Base-by-base conservation (phyloP, 805 yeast species). In the Sungouiozyma intestinalis region DNA sequence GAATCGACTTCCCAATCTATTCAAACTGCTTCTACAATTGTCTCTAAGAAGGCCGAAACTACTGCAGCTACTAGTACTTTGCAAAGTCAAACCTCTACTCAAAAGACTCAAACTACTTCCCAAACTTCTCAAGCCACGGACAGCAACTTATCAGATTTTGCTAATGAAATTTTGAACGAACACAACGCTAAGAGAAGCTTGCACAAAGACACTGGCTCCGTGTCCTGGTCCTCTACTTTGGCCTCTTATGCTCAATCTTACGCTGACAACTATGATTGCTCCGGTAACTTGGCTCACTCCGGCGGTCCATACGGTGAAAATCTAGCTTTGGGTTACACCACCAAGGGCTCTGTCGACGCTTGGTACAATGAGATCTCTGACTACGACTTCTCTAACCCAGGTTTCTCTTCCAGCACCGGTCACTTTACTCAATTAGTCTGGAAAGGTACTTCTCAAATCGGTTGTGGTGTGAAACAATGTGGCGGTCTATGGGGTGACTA, bases 341-440 rank as follows among this genome's bases (percentile, higher is more conserved):
- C 61, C 16, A 40, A 46, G 15, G 57, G 56, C 36, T 73, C 73
- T 16, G 82, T 81, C 33, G 80, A 79, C 46, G 77, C 81, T 35
- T 83, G 92, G 92, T 82, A 82, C 63, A 60, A 67, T 45, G 90
- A 83, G 65, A 81, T 79, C 49, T 43, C 53, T 8, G 45, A 57
- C 41, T 83, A 81, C 63, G 64, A 74, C 60, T 81, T 61, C 64
- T 40, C 76, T 79, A 21, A 59, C 58, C 40, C 58, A 58, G 45
- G 79, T 74, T 43, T 67, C 63, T 50, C 69, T 69, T 42, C 67
- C 63, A 42, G 49, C 46, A 33, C 49, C 15, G 85, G 85, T 43
- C 94, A 83, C 58, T 83, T 83, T 66, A 81, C 90, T n/a, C 88
- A 83, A 62, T 54, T 81, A 29, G 73, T 83, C 20, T 82, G 92